These are phyloP conservation scores for Pseudocohnilembus persalinus DNA, from an alignment of 169 alveolate species.

Conservation along the genomic window DNA sequence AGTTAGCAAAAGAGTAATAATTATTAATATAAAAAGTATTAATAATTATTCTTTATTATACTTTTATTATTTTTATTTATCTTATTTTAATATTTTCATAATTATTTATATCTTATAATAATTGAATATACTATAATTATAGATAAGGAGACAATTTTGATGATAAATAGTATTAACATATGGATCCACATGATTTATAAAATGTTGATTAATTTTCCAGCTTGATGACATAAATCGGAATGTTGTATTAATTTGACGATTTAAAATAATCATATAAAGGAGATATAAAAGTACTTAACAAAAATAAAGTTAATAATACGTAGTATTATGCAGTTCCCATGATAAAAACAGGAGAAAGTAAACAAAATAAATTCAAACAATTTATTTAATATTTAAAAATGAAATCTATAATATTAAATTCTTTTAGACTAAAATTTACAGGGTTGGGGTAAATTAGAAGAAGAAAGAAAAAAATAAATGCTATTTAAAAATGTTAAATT, in stretches of 20 bases:
- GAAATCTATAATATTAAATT: background rate
- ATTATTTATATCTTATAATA: too few species aligned
- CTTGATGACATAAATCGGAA: background rate
- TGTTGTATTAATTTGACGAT: background rate
- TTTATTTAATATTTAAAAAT: too few species aligned
- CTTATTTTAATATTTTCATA: too few species aligned
- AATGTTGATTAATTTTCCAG: too few species aligned
- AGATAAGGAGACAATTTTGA: too few species aligned
- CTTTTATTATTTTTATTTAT: too few species aligned
- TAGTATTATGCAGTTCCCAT: background rate
- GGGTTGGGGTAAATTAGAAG: background rate
- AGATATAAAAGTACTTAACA: background rate
- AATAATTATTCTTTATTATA: too few species aligned
- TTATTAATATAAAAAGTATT: too few species aligned
- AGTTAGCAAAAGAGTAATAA: background rate
- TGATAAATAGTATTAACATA: too few species aligned
- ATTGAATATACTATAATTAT: too few species aligned
- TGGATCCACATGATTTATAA: too few species aligned
- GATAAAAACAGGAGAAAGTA: background rate
- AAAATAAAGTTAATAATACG: background rate
- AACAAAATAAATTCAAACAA: too few species aligned
- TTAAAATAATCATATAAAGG: background rate
- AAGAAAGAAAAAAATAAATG: background rate
- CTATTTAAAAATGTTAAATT: background rate
- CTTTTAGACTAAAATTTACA: background rate